Base-by-base conservation (phyloP, 441 rosid genomes). In the Hura crepitans region DNA sequence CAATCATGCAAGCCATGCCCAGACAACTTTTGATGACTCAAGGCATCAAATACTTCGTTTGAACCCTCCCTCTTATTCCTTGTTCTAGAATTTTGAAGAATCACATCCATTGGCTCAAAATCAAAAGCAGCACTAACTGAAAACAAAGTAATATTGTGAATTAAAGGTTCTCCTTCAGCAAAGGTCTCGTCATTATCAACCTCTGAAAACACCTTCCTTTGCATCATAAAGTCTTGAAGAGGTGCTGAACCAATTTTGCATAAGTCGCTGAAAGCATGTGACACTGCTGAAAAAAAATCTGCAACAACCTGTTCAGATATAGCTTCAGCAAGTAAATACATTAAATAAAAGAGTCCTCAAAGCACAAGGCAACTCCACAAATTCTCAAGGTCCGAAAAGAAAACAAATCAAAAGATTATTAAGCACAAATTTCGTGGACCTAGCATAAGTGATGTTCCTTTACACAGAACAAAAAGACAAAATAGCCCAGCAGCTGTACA, bases 61-160 rank as follows among this genome's bases (percentile, higher is more conserved):
- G 49, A 60, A 74, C 65, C 72, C 72, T 78, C 85, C 74, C 60
- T 59, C 63, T 75, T 72, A 53, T 81, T 75, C 50, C 74, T 72
- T 65, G 49, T 80, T 75, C 80, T 81, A 73, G 87, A 84, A 74
- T 83, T 78, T 66, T 81, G 89, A 79, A 89, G 85, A 81, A 90
- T 70, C 72, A 90, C 66, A 81, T 90, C 90, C 75, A 89, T 66
- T 59, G 82, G 80, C 72, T 75, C 80, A 68, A 87, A 77, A 66
- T 80, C 81, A 78, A 92, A 84, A 77, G 78, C 78, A 45, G 83
- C 86, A 61, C 78, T 86, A 72, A 83, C 70, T 59, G 78, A 77
- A 64, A 82, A 72, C 60, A 75, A 55, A 60, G 79, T 78, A 80
- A 71, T 77, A 30, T 57, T 70, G 59, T 71, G 72, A 67, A 80